Percentiles rank a stretch among this genome's conserved stretches.
Conservation (phyloP, 2,329 filamentous ascomycete genomes). For the Penicillium concentricum region DNA sequence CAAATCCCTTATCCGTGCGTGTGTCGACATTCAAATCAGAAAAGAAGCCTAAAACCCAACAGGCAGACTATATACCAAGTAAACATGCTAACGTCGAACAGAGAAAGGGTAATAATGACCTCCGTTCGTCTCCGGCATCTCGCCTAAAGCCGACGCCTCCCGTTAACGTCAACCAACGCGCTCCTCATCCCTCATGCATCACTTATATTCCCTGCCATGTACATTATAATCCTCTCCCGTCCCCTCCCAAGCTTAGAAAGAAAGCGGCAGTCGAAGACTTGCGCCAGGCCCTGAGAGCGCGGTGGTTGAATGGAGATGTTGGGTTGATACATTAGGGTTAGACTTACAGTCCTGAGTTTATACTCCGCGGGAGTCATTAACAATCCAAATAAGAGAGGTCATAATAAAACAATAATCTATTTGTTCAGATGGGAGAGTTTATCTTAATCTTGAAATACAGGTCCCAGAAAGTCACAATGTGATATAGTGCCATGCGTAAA, state of each 20-base stretch:
- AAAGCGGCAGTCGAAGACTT: neutral
- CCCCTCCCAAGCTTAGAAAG: neutral
- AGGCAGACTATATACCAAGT: neutral
- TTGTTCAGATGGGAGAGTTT: slow-evolving; percentile 27
- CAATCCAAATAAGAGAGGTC: neutral
- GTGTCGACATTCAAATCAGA: neutral
- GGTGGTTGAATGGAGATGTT: neutral
- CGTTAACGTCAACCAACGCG: no score
- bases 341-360: neutral
- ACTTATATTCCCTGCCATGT: neutral
- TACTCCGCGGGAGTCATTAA: neutral
- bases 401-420: slow-evolving; percentile 13
- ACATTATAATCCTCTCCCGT: neutral
- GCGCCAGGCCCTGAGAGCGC: neutral
- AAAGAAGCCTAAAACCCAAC: neutral
- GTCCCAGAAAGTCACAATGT: slow-evolving; percentile 17
- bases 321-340: neutral
- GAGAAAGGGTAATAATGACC: neutral
- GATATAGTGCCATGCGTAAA: slow-evolving; percentile 23
- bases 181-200: neutral
- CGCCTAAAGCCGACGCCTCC: neutral
- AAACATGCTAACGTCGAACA: neutral
- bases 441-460: slow-evolving; percentile 26
- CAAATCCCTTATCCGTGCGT: neutral
- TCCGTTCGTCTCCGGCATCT: neutral